Percentiles rank a stretch among this genome's conserved stretches.
Evolutionary conservation across 495 filamentous ascomycete genomes (phyloP).

Genomic region (Neurospora sp.): DNA sequence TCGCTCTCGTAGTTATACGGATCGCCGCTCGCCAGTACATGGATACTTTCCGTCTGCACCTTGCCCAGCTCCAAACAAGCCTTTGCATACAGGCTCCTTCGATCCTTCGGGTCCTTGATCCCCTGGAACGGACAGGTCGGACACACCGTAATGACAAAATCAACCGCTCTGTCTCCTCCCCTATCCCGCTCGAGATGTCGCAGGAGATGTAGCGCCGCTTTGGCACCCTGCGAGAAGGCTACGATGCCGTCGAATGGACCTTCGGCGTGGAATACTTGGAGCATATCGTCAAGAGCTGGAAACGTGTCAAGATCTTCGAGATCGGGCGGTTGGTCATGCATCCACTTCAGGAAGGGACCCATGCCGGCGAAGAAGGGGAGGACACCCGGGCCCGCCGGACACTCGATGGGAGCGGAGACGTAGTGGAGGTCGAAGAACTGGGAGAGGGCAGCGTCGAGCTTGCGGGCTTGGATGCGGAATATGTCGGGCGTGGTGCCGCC

Average conservation of each 20-base stretch:
- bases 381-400: slow-evolving; percentile 14
- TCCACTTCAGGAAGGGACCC: slow-evolving; percentile 16
- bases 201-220: slow-evolving; percentile 14
- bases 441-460: slow-evolving; percentile 9
- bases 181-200: slow-evolving; percentile 9
- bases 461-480: slow-evolving; percentile 20
- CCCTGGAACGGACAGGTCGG: slow-evolving; percentile 16
- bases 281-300: slow-evolving; percentile 1
- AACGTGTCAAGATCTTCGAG: slow-evolving; percentile 3
- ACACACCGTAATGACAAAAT: slow-evolving; percentile 14
- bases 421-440: slow-evolving; percentile 19
- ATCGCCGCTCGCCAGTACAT: slow-evolving; percentile 17
- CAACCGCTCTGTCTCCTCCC: slow-evolving; percentile 1
- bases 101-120: background rate
- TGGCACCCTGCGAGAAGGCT: slow-evolving; percentile 22
- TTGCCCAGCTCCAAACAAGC: slow-evolving; percentile 2
- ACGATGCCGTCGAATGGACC: slow-evolving; percentile 20
- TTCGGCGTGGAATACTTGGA: slow-evolving; percentile 1
- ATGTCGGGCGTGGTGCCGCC: slow-evolving; percentile 15
- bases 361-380: slow-evolving; percentile 17
- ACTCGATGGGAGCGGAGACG: slow-evolving; percentile 7
- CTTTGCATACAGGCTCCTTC: background rate
- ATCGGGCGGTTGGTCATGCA: slow-evolving; percentile 2
- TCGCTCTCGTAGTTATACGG: slow-evolving; percentile 17
- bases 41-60: slow-evolving; percentile 11